Base-by-base conservation (phyloP, 1,284 basidiomycete species). In the Blastosporella zonata region DNA sequence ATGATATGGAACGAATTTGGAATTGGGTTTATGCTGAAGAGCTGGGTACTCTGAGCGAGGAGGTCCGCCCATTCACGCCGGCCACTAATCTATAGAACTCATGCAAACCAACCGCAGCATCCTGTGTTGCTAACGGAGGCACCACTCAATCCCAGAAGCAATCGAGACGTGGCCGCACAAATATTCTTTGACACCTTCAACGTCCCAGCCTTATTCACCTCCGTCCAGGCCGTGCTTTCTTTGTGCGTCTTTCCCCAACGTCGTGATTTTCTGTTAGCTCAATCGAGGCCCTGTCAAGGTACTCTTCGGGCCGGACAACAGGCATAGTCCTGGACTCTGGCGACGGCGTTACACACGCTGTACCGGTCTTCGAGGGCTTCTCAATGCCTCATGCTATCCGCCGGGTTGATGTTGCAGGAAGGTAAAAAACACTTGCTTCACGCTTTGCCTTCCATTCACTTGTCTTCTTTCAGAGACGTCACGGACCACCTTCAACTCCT, bases 151-250 rank as follows among this genome's bases (percentile, higher is more conserved):
- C 95, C 95, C 52, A 82, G 93, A 58, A 87, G 84, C 63, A 97
- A 98, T 69, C 84, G 95, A 55, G 95, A 97, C 66, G 79, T 93
- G 41, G 93, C 95, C 15, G 95, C 95, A 6, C 94, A 97, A 68
- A 96, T 97, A 72, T 97, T 98, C 71, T 98, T 97, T 68, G 95
- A 98, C 65, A 97, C 95, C 2, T 97, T 97, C 82, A 99, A 99
- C 67, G 97, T 99, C 15, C 97, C 97, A 17, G 97, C 97, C 6
- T 74, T 99, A 53, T 99, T 94, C 72, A 96, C 91, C 13, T 95
- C 92, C 41, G 92, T 99, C 3, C 97, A 99, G 72, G 97, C 97
- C 21, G 96, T 99, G 17, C 74, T 99, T 47, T 93, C 93, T 57
- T 71, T 99, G 93, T 97, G 65, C 67, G 87, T 60, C 40, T 36